phyloP scores from a whole-genome alignment of 345 rosid genomes.

The Salix exigua region DNA sequence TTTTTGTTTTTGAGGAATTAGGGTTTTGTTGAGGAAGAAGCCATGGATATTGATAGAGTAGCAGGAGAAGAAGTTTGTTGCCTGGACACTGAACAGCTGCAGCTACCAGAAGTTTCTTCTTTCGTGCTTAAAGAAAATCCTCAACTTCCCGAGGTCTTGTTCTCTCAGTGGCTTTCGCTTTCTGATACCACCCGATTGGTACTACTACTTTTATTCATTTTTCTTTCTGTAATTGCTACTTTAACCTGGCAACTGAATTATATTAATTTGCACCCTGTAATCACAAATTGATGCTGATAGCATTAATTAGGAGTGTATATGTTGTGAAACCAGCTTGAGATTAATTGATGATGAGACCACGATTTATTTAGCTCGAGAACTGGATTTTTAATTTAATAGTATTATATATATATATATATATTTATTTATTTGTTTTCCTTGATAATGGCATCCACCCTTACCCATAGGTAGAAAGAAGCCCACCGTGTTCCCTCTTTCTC shows the following conservation, averaged over 20 bases:
- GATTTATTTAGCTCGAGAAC: not conserved
- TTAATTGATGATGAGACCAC: not conserved
- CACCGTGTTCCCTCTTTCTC: not conserved
- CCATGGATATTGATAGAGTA: conserved; percentile 24
- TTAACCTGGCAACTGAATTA: not conserved
- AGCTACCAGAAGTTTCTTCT: conserved; percentile 68
- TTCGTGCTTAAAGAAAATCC: conserved; percentile 44
- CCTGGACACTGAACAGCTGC: conserved; percentile 63
- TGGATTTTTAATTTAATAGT: not conserved
- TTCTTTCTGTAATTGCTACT: not conserved
- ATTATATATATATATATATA: not conserved
- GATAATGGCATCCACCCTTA: not conserved
- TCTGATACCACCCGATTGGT: conserved; percentile 66
- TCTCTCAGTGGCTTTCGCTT: conserved; percentile 84
- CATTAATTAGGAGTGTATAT: too few species aligned
- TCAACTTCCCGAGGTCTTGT: conserved; percentile 54
- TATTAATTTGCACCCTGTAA: not conserved
- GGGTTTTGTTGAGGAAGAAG: not conserved
- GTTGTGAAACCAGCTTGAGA: not conserved
- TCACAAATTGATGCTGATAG: too few species aligned
- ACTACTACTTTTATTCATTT: conserved; percentile 1
- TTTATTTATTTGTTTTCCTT: not conserved
- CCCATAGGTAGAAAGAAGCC: not conserved
- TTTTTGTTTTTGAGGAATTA: not conserved
- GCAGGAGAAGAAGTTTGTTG: conserved; percentile 31